phyloP scores from a whole-genome alignment of 73 alveolate genomes.

The Tetrahymena elliotti region DNA sequence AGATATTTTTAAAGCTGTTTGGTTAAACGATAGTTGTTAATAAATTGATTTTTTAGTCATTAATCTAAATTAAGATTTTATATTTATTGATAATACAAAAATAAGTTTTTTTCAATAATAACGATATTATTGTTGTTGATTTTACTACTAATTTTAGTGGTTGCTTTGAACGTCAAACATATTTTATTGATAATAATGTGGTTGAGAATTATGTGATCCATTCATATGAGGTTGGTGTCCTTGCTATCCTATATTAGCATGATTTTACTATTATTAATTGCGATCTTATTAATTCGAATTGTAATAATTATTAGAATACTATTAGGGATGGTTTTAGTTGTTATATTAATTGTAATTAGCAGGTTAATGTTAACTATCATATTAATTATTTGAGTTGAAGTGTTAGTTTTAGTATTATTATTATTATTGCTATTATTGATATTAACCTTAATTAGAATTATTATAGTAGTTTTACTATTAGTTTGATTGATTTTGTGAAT shows the following conservation, averaged over 20 bases:
- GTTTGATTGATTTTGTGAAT: not conserved
- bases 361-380: not conserved
- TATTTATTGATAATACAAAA: not conserved
- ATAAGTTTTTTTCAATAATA: not conserved
- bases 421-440: not conserved
- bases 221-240: not conserved
- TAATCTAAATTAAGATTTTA: too few species aligned
- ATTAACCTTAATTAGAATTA: not conserved
- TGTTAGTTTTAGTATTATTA: too few species aligned
- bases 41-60: too few species aligned
- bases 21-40: too few species aligned
- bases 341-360: too few species aligned
- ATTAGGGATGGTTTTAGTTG: not conserved
- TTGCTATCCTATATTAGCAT: not conserved
- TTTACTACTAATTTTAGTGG: not conserved
- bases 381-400: too few species aligned
- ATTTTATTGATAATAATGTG: not conserved
- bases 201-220: not conserved
- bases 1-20: too few species aligned
- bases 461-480: not conserved
- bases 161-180: not conserved
- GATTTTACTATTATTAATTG: not conserved
- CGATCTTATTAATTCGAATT: not conserved
- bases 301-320: not conserved
- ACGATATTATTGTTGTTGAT: not conserved